Base-by-base conservation (phyloP, 768 basidiomycete genomes). In the Lentinus brumalis region DNA sequence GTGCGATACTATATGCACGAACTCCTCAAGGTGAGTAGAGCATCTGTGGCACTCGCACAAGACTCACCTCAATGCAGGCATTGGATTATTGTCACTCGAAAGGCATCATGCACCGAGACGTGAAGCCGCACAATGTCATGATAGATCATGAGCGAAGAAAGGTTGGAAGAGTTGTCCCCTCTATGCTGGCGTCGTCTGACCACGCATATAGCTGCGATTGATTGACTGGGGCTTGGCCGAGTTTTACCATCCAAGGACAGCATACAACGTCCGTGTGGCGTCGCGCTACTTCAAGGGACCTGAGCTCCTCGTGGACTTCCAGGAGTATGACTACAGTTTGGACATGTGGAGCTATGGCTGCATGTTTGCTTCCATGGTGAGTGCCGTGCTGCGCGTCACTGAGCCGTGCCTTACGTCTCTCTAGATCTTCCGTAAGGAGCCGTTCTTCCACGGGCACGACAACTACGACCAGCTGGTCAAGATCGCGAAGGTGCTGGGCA, bases 301-400 rank as follows among this genome's bases (percentile, higher is more conserved):
- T 5, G 96, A 98, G 75, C 79, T 98, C 59, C 80, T 98, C 59
- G 95, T 98, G 61, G 96, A 98, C 75, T 98, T 97, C 79, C 96
- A 97, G 74, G 94, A 97, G 73, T 98, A 98, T 66, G 96, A 98
- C 74, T 97, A 97, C 73, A 93, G 91, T 75, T 77, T 98, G 68
- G 96, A 98, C 74, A 94, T 98, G 93, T 98, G 96, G 96, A 95
- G 93, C 77, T 88, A 92, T 71, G 96, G 96, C 16, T 98, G 96
- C 73, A 98, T 96, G 94, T 97, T 96, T 75, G 96, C 96, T 9
- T 94, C 92, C 16, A 98, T 98, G 96, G 96, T 96, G 71, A 67
- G 83, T 68, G 51, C 39, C 42, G 50, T 15, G 12, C 35, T 38
- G 21, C 39, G 18, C 31, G 29, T 55, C 21, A 26, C 31, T 14